phyloP scores from a whole-genome alignment of 139 green algal species.

The Micromonas pusilla region DNA sequence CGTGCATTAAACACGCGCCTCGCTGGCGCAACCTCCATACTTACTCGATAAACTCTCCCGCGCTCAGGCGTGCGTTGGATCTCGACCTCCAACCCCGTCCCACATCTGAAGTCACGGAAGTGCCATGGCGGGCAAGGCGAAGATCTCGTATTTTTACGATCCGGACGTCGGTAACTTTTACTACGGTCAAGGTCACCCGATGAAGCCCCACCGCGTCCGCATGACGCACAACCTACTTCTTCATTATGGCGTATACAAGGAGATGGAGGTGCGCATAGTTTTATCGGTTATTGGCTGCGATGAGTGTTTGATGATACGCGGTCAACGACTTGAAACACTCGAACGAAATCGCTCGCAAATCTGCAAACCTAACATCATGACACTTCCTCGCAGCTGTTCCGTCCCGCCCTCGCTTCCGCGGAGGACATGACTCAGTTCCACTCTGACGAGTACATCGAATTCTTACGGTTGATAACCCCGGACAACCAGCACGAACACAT shows the following conservation, averaged over 20 bases:
- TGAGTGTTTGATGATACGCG: too few species aligned
- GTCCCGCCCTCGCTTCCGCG: slow-evolving; percentile 44
- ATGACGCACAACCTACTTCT: slow-evolving; percentile 89
- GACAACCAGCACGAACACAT: slow-evolving; percentile 91
- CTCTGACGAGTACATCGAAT: slow-evolving; percentile 79
- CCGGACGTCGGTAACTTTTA: slow-evolving; percentile 88
- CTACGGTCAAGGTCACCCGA: slow-evolving; percentile 64
- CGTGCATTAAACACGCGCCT: too few species aligned
- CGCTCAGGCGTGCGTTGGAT: too few species aligned
- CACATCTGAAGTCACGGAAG: too few species aligned
- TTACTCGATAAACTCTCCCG: too few species aligned
- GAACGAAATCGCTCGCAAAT: too few species aligned
- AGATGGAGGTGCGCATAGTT: slow-evolving; percentile 71
- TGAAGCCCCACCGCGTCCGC: slow-evolving; percentile 79
- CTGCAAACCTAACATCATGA: too few species aligned
- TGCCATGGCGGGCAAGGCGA: background rate
- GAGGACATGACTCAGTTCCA: slow-evolving; percentile 78
- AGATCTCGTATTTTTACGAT: slow-evolving; percentile 85
- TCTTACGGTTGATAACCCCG: slow-evolving; percentile 80
- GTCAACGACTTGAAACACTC: too few species aligned
- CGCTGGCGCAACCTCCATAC: too few species aligned
- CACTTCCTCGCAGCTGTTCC: slow-evolving; percentile 48
- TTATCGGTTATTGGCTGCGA: background rate
- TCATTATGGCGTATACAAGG: slow-evolving; percentile 76
- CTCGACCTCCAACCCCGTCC: too few species aligned